phyloP scores from a whole-genome alignment of 108 stramenopile genomes.

The Seminavis robusta region DNA sequence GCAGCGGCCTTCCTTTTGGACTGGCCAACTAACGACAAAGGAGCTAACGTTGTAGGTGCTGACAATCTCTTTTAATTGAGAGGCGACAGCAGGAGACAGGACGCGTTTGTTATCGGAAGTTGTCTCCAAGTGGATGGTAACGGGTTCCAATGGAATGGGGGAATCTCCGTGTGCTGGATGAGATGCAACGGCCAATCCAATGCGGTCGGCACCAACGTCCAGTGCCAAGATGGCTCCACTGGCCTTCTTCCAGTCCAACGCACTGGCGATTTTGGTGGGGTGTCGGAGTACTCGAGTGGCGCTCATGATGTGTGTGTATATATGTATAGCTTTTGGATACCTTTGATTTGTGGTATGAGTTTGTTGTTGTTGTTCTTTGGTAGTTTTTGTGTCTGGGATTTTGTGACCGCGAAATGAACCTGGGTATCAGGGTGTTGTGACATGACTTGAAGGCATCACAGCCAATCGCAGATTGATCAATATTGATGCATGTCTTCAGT shows the following conservation, averaged over 20 bases:
- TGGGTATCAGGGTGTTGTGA: no score
- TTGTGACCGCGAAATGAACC: no score
- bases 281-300: no score
- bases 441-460: no score
- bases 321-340: no score
- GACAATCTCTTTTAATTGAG: conserved; percentile 6
- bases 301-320: no score
- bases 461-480: no score
- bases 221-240: conserved; percentile 7
- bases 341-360: no score
- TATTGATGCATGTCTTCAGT: no score
- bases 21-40: conserved; percentile 28
- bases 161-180: conserved; percentile 12
- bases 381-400: no score
- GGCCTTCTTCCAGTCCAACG: conserved; percentile 23
- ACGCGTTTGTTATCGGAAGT: background rate
- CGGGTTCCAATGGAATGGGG: conserved; percentile 2
- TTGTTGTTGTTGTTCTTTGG: no score
- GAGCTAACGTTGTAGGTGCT: conserved; percentile 14
- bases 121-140: no score
- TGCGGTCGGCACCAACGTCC: conserved; percentile 4
- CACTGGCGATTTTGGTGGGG: conserved; percentile 13
- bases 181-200: conserved; percentile 15
- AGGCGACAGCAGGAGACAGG: background rate
- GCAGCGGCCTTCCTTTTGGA: conserved; percentile 14